Evolutionary conservation across 345 rosid genomes (phyloP).

Genomic region (Nasturtium officinale): DNA sequence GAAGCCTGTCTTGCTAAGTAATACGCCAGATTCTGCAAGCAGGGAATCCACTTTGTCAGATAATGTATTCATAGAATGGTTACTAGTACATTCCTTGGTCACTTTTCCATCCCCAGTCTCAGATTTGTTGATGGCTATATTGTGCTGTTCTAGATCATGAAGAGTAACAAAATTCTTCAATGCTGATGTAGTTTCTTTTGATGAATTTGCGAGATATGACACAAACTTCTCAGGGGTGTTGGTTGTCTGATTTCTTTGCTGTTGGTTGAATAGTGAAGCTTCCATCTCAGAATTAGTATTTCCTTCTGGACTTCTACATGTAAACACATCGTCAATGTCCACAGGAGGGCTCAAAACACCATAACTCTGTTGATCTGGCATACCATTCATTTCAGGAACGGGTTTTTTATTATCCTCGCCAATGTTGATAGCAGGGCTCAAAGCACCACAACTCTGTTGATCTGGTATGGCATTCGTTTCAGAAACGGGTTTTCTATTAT

Average conservation of each 20-base stretch:
- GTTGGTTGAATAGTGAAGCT: constrained; percentile 43
- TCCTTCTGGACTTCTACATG: constrained; percentile 38
- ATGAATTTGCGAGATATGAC: constrained; percentile 46
- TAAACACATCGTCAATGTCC: constrained; percentile 28
- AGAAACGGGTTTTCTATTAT: constrained; percentile 18
- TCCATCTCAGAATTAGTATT: constrained; percentile 29
- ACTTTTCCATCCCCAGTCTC: constrained; percentile 41
- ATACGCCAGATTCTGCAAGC: constrained; percentile 43
- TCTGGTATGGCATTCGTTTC: constrained; percentile 35
- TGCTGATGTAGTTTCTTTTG: constrained; percentile 44
- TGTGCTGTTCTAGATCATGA: constrained; percentile 42
- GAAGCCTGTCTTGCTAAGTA: constrained; percentile 36
- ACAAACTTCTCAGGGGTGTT: constrained; percentile 36
- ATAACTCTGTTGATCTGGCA: constrained; percentile 20
- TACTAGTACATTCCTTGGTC: constrained; percentile 29
- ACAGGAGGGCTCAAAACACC: constrained; percentile 37
- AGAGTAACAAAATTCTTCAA: constrained; percentile 37
- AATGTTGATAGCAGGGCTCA: constrained; percentile 2
- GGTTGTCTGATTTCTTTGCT: constrained; percentile 32
- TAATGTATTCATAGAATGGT: constrained; percentile 30
- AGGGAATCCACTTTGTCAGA: constrained; percentile 37
- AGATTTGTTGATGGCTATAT: constrained; percentile 20
- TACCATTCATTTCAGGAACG: constrained; percentile 35
- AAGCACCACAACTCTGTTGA: background rate
- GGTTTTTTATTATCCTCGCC: constrained; percentile 6